Conservation (phyloP, 768 basidiomycete genomes). For the Lactarius pseudohatsudake region DNA sequence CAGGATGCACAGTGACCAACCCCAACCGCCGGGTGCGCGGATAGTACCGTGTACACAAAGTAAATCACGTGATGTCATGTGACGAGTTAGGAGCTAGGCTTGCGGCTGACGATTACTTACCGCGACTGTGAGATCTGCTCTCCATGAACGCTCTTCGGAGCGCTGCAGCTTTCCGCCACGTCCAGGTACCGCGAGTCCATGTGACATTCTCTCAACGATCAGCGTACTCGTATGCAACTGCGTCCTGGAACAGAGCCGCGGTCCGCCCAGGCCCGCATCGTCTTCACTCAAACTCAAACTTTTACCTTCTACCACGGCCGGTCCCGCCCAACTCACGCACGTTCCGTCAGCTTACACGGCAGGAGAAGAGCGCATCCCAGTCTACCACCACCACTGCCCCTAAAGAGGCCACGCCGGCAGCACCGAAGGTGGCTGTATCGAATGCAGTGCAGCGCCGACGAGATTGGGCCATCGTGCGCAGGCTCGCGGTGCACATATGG, state of each 20-base stretch:
- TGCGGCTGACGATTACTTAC: not conserved
- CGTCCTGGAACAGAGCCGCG: slow-evolving; percentile 2
- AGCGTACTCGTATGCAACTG: not conserved
- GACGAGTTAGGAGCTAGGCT: not conserved
- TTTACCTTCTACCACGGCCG: not conserved
- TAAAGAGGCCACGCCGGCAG: not conserved
- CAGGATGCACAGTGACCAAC: too few species aligned
- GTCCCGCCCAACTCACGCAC: not conserved
- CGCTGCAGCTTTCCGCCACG: not conserved
- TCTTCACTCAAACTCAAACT: not conserved
- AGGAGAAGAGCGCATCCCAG: not conserved
- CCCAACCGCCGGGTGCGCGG: too few species aligned
- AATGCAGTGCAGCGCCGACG: slow-evolving; percentile 57
- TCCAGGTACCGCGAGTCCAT: not conserved
- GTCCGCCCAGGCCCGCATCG: slow-evolving; percentile 10
- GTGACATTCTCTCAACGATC: not conserved
- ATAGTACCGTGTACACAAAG: too few species aligned
- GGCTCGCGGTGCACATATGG: slow-evolving; percentile 89
- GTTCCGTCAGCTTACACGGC: slow-evolving; percentile 15
- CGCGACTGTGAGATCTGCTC: not conserved
- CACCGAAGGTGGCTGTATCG: slow-evolving; percentile 4
- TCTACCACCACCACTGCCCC: not conserved
- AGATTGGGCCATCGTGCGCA: slow-evolving; percentile 87
- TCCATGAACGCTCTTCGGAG: slow-evolving; percentile 19
- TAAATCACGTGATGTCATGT: too few species aligned